Percentiles rank a stretch among this genome's conserved stretches.
Evolutionary conservation across 1,139 yeast genomes (phyloP).

Genomic region (Candida sanyaensis): DNA sequence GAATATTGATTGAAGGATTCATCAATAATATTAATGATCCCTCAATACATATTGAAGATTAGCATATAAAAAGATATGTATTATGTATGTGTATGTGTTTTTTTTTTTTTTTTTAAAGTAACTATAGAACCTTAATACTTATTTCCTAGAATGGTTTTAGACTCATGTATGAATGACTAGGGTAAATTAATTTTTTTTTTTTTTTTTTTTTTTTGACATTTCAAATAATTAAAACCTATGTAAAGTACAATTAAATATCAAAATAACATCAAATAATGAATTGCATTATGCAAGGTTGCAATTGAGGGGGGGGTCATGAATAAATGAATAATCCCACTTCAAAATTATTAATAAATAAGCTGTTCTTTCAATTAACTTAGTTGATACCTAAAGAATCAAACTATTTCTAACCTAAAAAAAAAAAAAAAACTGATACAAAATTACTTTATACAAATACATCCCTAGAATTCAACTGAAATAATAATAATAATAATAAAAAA

Average conservation of each 20-base stretch:
- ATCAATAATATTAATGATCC: too few species aligned
- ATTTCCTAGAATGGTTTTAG: background rate
- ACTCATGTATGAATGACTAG: background rate
- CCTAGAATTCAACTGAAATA: constrained; percentile 9
- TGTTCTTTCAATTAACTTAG: background rate
- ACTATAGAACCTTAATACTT: background rate
- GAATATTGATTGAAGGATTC: background rate
- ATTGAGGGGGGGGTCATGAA: too few species aligned
- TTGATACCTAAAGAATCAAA: background rate
- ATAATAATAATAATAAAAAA: constrained; percentile 9
- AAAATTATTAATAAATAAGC: background rate
- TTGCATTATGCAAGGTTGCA: too few species aligned
- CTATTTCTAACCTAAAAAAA: constrained; percentile 4
- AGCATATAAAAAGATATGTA: too few species aligned
- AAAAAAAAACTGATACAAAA: constrained; percentile 5
- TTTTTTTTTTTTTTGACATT: too few species aligned
- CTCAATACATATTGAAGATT: too few species aligned
- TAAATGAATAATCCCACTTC: too few species aligned
- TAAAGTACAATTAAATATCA: too few species aligned
- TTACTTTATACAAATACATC: constrained; percentile 6
- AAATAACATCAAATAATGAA: too few species aligned
- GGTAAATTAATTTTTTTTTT: too few species aligned
- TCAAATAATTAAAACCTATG: background rate
- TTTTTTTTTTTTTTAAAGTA: background rate
- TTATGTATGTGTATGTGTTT: too few species aligned